Evolutionary conservation across 129 eudicot species (phyloP).

Genomic region (Chrysanthemum lavandulifolium): DNA sequence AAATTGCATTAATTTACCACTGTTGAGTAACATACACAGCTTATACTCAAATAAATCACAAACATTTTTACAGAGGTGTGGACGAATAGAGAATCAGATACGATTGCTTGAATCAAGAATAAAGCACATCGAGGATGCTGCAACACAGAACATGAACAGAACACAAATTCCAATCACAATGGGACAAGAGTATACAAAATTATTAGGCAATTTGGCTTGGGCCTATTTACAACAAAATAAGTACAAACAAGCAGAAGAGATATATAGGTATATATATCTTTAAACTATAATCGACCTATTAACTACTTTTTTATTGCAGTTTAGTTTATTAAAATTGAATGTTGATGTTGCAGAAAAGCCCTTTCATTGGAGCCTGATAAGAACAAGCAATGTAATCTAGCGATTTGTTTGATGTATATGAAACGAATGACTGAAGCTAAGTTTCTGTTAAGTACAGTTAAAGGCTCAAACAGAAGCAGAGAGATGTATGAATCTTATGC

Average conservation of each 20-base stretch:
- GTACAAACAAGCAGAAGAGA: conserved; percentile 59
- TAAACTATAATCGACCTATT: background rate
- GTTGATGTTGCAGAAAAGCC: conserved; percentile 55
- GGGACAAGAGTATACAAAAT: conserved; percentile 72
- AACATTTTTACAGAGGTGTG: conserved; percentile 46
- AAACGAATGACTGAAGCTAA: conserved; percentile 55
- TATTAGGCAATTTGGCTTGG: conserved; percentile 25
- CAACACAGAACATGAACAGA: conserved; percentile 4
- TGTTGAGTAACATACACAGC: background rate
- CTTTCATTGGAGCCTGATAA: conserved; percentile 64
- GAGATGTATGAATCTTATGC: conserved; percentile 43
- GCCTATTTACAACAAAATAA: conserved; percentile 34
- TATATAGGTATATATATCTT: conserved; percentile 47
- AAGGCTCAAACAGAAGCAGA: conserved; percentile 34
- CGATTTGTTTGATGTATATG: conserved; percentile 62
- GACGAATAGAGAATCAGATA: conserved; percentile 68
- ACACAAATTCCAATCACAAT: conserved; percentile 48
- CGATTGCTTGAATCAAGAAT: conserved; percentile 52
- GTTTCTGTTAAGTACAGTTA: conserved; percentile 48
- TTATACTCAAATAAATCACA: background rate
- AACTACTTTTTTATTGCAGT: background rate
- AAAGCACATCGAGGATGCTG: conserved; percentile 51
- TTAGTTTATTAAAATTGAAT: background rate
- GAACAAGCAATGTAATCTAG: conserved; percentile 82
- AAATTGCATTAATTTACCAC: background rate